phyloP scores from a whole-genome alignment of 2,329 filamentous ascomycete species.

The Furcasterigmium furcatum region DNA sequence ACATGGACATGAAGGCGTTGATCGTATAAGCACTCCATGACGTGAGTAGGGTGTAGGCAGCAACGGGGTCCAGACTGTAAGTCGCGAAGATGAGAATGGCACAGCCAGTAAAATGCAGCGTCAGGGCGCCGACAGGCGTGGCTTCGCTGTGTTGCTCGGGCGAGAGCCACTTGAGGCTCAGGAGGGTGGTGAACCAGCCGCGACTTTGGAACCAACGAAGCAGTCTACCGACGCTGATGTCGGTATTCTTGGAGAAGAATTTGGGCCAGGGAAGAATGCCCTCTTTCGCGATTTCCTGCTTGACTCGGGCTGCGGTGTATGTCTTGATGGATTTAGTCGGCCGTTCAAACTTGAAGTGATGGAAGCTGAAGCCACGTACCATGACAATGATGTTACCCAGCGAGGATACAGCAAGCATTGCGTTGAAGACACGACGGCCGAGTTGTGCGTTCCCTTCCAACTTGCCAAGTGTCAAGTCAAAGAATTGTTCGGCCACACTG shows the following conservation, averaged over 20 bases:
- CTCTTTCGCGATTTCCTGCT: conserved; percentile 60
- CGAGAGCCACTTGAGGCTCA: conserved; percentile 22
- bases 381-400: conserved; percentile 55
- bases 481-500: conserved; percentile 28
- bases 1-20: conserved; percentile 28
- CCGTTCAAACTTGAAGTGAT: background rate
- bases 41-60: conserved; percentile 26
- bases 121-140: conserved; percentile 29
- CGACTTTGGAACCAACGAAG: conserved; percentile 24
- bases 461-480: conserved; percentile 24
- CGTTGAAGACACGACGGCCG: conserved; percentile 36
- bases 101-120: conserved; percentile 28
- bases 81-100: conserved; percentile 30
- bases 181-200: conserved; percentile 22
- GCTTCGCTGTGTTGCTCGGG: conserved; percentile 30
- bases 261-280: conserved; percentile 48
- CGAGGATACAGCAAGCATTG: conserved; percentile 48
- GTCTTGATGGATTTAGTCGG: no score
- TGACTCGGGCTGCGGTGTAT: conserved; percentile 51
- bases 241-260: conserved; percentile 39
- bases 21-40: conserved; percentile 27
- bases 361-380: conserved; percentile 13
- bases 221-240: conserved; percentile 28
- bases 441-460: conserved; percentile 18
- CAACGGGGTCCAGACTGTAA: conserved; percentile 16